phyloP scores from a whole-genome alignment of 805 yeast species.

The Yarrowia bubula region DNA sequence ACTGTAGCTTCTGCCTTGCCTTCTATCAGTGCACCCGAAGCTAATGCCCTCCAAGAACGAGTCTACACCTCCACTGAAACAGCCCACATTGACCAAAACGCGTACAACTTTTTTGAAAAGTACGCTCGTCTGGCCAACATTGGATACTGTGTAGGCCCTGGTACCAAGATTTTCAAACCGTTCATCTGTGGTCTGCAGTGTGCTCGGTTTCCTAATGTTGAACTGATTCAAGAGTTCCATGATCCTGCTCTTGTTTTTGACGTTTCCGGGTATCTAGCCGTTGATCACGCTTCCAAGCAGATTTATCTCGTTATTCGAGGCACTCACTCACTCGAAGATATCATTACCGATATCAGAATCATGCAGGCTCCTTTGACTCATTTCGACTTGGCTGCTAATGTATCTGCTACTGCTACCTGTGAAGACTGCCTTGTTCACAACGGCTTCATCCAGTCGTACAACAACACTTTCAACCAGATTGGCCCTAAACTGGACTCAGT shows the following conservation, averaged over 20 bases:
- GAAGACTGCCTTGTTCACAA: constrained; percentile 7
- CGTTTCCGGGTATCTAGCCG: constrained; percentile 9
- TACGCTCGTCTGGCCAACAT: constrained; percentile 9
- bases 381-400: constrained; percentile 1
- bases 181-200: constrained; percentile 18
- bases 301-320: constrained; percentile 17
- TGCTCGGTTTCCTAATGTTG: constrained; percentile 10
- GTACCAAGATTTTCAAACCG: neutral
- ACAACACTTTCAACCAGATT: constrained; percentile 17
- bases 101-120: constrained; percentile 15
- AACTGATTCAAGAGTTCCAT: constrained; percentile 12
- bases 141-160: constrained; percentile 18
- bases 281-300: constrained; percentile 14
- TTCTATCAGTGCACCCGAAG: neutral
- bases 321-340: constrained; percentile 7
- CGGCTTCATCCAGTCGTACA: constrained; percentile 13
- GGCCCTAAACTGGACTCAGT: neutral
- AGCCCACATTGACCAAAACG: neutral
- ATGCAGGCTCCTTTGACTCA: constrained; percentile 1
- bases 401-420: neutral
- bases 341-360: constrained; percentile 13
- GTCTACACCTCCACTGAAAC: constrained; percentile 7
- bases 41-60: neutral
- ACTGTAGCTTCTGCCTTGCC: neutral
- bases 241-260: neutral